Conservation (phyloP, 805 yeast genomes). For the Yueomyces sinensis region DNA sequence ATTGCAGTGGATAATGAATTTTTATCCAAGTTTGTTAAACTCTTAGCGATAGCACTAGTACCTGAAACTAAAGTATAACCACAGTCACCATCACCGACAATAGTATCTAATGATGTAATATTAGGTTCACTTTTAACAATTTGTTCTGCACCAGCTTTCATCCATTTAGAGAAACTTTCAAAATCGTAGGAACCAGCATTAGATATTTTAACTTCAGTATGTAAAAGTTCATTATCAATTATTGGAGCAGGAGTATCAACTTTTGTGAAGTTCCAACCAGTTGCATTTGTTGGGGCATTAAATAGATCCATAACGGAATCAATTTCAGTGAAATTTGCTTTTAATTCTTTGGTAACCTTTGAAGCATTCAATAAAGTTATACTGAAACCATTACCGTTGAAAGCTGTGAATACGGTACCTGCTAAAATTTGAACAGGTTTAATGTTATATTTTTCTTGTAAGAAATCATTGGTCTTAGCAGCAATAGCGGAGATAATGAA, state of each 20-base stretch:
- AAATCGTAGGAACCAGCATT: slow-evolving; percentile 27
- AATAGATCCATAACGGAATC: slow-evolving; percentile 37
- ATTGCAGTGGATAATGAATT: slow-evolving; percentile 39
- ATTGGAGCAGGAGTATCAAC: slow-evolving; percentile 19
- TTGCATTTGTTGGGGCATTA: slow-evolving; percentile 64
- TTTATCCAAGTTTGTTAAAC: slow-evolving; percentile 32
- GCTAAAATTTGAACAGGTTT: slow-evolving; percentile 55
- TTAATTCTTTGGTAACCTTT: slow-evolving; percentile 28
- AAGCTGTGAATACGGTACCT: slow-evolving; percentile 78
- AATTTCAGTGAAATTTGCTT: slow-evolving; percentile 22
- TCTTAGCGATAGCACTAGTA: slow-evolving; percentile 53
- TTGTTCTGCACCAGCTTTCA: slow-evolving; percentile 37
- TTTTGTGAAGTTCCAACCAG: slow-evolving; percentile 50
- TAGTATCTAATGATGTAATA: slow-evolving; percentile 73
- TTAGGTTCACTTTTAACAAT: slow-evolving; percentile 61
- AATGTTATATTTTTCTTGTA: slow-evolving; percentile 40
- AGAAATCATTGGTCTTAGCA: slow-evolving; percentile 38
- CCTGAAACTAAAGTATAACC: slow-evolving; percentile 85
- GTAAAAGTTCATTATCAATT: slow-evolving; percentile 18
- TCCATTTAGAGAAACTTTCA: slow-evolving; percentile 22
- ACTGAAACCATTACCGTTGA: slow-evolving; percentile 87
- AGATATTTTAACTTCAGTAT: slow-evolving; percentile 21
- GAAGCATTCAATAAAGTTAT: slow-evolving; percentile 67
- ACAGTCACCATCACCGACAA: slow-evolving; percentile 96
- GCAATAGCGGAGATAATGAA: slow-evolving; percentile 68